Base-by-base conservation (phyloP, 2,329 filamentous ascomycete genomes). In the Malbranchea zuffiana region DNA sequence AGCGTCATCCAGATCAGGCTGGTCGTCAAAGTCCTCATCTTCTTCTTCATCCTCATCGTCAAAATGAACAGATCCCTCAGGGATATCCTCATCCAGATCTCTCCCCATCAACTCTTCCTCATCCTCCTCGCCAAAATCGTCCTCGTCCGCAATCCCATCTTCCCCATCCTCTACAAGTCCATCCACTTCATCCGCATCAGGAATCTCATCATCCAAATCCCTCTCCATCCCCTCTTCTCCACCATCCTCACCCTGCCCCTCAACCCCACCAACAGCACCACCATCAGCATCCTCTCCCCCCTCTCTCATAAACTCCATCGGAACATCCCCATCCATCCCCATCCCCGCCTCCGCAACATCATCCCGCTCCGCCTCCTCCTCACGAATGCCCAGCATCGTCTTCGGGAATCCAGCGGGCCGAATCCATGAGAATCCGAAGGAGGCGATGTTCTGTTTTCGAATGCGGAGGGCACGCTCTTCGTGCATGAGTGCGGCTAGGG, bases 391-490 rank as follows among this genome's bases (percentile, higher is more conserved):
- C 54, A 92, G 80, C 42, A 94, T 75, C 1, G 88, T 94, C 68
- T 96, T 98, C 40, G 76, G 59, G 38, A 94, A 72, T 5, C 88
- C 90, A 0, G 85, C 86, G 0, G 90, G 90, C 41, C 81, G 82
- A 39, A 98, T 78, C 90, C 90, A 98, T 29, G 74, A 74, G 47
- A 79, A 82, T 42, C 90, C 90, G 54, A 92, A 95, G 51, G 86
- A 82, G 32, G 81, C 75, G 19, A 96, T 80, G 47, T 88, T 85
- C 32, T 75, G 64, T 52, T 87, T 85, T 31, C 88, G 83, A 6
- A 80, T 72, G 37, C 79, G 74, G 46, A 92, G 71, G 40, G 77
- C 72, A 43, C 77, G 72, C 62, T 96, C 90, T 55, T 95, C 88
- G 27, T 75, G 65, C 17, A 74, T 69, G 7, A 94, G 73, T 2